Conservation (phyloP, 306 rosid species). For the Cucumis hystrix region DNA sequence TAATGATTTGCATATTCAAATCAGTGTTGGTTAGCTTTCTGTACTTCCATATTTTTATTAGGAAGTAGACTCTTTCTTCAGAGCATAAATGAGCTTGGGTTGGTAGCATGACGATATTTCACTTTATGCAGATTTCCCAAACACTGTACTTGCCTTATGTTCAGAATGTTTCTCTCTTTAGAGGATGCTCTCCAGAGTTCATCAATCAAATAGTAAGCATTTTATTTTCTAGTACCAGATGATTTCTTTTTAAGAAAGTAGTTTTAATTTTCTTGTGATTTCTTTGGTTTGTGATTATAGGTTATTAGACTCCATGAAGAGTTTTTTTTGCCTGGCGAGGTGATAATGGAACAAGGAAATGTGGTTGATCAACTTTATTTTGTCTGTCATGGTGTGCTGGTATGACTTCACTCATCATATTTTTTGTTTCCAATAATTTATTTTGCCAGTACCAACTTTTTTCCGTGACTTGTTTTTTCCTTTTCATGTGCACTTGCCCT, state of each 20-base stretch:
- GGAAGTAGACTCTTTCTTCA: not conserved
- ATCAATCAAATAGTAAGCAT: conserved; percentile 82
- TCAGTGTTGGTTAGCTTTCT: not conserved
- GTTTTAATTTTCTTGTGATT: not conserved
- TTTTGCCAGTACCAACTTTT: not conserved
- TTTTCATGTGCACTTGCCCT: too few species aligned
- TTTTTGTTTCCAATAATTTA: not conserved
- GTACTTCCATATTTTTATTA: not conserved
- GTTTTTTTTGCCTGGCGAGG: conserved; percentile 93
- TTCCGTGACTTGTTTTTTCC: not conserved
- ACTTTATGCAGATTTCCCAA: conserved; percentile 62
- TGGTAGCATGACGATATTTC: not conserved
- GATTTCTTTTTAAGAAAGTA: not conserved
- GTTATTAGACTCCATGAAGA: conserved; percentile 82
- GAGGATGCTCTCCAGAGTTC: conserved; percentile 74
- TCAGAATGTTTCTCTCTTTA: conserved; percentile 52
- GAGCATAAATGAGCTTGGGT: not conserved
- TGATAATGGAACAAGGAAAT: conserved; percentile 76
- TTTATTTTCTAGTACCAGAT: not conserved
- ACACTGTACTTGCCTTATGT: conserved; percentile 52
- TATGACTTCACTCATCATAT: conserved; percentile 21
- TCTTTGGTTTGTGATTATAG: conserved; percentile 30
- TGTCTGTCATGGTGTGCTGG: conserved; percentile 82
- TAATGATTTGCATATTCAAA: not conserved
- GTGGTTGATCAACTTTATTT: conserved; percentile 92